Base-by-base conservation (phyloP, 345 rosid genomes). In the Erodium maritimum region DNA sequence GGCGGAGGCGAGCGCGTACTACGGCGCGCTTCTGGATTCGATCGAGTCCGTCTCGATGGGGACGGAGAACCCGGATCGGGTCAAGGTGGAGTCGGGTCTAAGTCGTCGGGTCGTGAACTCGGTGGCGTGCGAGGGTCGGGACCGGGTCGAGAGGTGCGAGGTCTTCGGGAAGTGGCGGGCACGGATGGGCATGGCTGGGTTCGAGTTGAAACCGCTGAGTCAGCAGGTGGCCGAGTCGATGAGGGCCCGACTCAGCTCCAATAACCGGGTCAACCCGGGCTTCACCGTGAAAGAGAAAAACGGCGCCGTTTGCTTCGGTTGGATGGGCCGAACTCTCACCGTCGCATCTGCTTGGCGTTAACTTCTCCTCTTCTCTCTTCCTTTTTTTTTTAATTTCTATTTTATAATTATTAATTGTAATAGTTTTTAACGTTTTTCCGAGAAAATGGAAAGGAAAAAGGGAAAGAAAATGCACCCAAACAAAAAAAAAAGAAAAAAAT, bases 311-410 rank as follows among this genome's bases (percentile, higher is more conserved):
- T 68, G 81, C 48, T 93, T 89, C 51, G 96, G 96, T 56, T 93
- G 96, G 99, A 77, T 64, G 79, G 83, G 91, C 53, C 89, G 87
- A 72, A 75, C 82, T 23, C 95, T 89, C 77, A 80, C 91, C 67
- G 91, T 89, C 73, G 91, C 94, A 10, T 93, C 96, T 61, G 90
- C 99, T 71, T 89, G 96, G 99, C 88, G 90, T 75, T 93, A 83
- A 75, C 65, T 62, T 71, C 71, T 75, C 77, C 54, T 61, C 50
- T 56, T 46, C 19, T 22, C 34, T 53, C n/a, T 6, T 54, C n/a
- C 24, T 62, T 13, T 58, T 46, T 25, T 20, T 67, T 23, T 63
- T 57, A 19, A 60, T n/a, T 64, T 64, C 50, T 59, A 63, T 54
- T n/a, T 67, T 60, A 69, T 71, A 68, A 25, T 25, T 25, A 25